phyloP scores from a whole-genome alignment of 1,284 basidiomycete species.

The Austroboletus niveus region DNA sequence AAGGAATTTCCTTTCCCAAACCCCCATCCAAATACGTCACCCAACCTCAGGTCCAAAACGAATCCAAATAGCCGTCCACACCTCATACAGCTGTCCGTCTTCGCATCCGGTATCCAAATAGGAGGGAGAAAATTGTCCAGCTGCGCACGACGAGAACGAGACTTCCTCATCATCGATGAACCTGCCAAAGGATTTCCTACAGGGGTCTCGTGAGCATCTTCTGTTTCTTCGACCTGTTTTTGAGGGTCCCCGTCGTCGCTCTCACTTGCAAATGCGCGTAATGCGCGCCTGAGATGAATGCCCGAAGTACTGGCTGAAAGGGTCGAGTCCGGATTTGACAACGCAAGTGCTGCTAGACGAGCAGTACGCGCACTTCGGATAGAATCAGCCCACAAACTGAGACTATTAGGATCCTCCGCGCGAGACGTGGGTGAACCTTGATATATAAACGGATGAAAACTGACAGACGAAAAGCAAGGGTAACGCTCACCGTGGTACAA shows the following conservation, averaged over 20 bases:
- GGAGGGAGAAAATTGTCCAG: conserved; percentile 89
- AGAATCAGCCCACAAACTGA: conserved; percentile 56
- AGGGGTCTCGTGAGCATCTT: conserved; percentile 17
- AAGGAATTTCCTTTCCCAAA: conserved; percentile 12
- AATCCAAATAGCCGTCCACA: conserved; percentile 79
- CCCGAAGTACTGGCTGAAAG: conserved; percentile 74
- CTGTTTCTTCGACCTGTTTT: conserved; percentile 15
- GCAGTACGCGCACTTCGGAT: conserved; percentile 75
- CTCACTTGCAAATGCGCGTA: conserved; percentile 60
- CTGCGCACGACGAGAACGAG: conserved; percentile 22
- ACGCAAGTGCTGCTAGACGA: conserved; percentile 62
- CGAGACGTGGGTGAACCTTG: conserved; percentile 9
- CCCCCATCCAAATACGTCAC: conserved; percentile 31
- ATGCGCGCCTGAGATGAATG: conserved; percentile 64
- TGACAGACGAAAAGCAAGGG: not conserved
- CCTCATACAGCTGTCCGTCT: conserved; percentile 78
- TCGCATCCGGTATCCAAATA: conserved; percentile 89
- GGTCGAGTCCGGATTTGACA: conserved; percentile 74
- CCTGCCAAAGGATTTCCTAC: conserved; percentile 8
- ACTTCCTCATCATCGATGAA: conserved; percentile 19
- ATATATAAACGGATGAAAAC: not conserved
- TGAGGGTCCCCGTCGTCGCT: conserved; percentile 13
- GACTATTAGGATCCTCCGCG: conserved; percentile 8
- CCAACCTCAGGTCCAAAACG: conserved; percentile 34
- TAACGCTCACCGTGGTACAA: conserved; percentile 58